Percentiles rank a stretch among this genome's conserved stretches.
Conservation (phyloP, 768 basidiomycete species). For the Termitomyces sp. region DNA sequence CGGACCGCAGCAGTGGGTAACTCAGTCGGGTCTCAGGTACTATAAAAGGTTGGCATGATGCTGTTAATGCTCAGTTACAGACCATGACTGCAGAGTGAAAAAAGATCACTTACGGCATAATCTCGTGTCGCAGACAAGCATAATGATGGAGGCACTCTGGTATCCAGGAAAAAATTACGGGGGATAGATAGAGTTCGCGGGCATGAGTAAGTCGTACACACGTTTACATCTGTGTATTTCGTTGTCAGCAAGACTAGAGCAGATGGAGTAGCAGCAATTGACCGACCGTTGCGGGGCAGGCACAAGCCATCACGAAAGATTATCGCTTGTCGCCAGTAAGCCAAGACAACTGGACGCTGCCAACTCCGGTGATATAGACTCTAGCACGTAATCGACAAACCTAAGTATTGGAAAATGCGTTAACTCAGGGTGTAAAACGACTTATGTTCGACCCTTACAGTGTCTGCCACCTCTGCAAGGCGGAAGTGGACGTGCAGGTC, state of each 20-base stretch:
- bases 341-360: slow-evolving; percentile 80
- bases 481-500: slow-evolving; percentile 77
- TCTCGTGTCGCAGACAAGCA: slow-evolving; percentile 14
- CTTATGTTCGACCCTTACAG: slow-evolving; percentile 40
- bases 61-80: not conserved
- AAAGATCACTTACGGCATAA: slow-evolving; percentile 15
- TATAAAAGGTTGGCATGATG: slow-evolving; percentile 13
- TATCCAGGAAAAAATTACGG: slow-evolving; percentile 13
- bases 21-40: slow-evolving; percentile 8
- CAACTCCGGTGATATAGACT: slow-evolving; percentile 71
- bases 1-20: slow-evolving; percentile 9
- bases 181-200: slow-evolving; percentile 6
- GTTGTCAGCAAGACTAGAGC: not conserved
- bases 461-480: slow-evolving; percentile 75
- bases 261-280: not conserved
- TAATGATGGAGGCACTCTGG: slow-evolving; percentile 9
- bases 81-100: not conserved
- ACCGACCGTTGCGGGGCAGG: slow-evolving; percentile 3
- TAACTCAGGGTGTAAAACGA: not conserved
- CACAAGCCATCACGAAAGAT: slow-evolving; percentile 2
- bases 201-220: slow-evolving; percentile 11
- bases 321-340: slow-evolving; percentile 50
- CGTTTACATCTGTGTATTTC: slow-evolving; percentile 1
- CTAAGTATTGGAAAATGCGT: slow-evolving; percentile 32
- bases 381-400: slow-evolving; percentile 77